Evolutionary conservation across 1,284 basidiomycete species (phyloP).

Genomic region (Papiliotrema laurentii): DNA sequence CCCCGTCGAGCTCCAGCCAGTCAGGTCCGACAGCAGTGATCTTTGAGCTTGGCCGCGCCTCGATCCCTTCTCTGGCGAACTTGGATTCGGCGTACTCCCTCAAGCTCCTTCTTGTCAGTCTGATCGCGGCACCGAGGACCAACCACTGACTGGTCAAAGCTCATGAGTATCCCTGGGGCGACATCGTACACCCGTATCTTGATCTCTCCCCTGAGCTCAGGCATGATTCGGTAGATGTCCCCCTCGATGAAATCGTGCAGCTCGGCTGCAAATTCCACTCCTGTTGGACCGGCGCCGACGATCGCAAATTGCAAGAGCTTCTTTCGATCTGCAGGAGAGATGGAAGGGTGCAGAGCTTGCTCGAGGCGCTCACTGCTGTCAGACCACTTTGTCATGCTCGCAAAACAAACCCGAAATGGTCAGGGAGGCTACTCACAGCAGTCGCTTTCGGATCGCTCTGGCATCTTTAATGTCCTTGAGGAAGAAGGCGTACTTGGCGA

Average conservation of each 20-base stretch:
- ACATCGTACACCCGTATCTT: constrained; percentile 76
- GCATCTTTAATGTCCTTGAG: constrained; percentile 79
- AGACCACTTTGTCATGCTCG: constrained; percentile 1
- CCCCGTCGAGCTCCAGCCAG: constrained; percentile 45
- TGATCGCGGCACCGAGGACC: background rate
- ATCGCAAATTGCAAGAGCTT: constrained; percentile 73
- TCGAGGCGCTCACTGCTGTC: constrained; percentile 55
- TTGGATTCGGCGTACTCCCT: constrained; percentile 64
- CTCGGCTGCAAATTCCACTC: constrained; percentile 81
- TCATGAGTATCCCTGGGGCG: constrained; percentile 72
- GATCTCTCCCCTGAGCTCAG: constrained; percentile 58
- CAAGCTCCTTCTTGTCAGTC: constrained; percentile 14
- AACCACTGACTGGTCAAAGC: constrained; percentile 63
- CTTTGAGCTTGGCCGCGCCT: constrained; percentile 68
- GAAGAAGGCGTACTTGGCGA: constrained; percentile 73
- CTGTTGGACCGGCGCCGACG: constrained; percentile 60
- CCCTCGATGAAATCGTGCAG: constrained; percentile 60
- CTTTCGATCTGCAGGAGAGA: constrained; percentile 62
- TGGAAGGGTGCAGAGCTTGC: constrained; percentile 66
- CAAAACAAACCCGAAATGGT: background rate
- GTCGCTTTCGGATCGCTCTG: constrained; percentile 66
- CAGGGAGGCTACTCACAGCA: constrained; percentile 56
- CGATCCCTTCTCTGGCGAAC: constrained; percentile 72
- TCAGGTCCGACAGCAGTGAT: constrained; percentile 70
- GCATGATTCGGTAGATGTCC: constrained; percentile 53